phyloP scores from a whole-genome alignment of 2,329 filamentous ascomycete species.

The Colletotrichum eleusines region DNA sequence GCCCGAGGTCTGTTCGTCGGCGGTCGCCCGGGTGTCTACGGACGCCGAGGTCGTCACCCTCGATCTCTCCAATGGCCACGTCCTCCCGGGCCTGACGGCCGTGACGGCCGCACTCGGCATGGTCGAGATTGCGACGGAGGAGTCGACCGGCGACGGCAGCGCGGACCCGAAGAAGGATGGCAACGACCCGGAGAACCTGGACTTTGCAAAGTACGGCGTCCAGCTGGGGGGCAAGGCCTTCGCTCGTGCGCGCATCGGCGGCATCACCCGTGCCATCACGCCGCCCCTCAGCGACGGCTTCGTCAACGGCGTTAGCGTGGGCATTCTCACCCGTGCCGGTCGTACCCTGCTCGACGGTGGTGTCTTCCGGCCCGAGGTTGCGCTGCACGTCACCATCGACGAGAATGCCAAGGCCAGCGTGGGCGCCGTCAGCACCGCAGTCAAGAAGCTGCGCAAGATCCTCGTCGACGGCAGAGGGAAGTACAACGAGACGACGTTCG shows the following conservation, averaged over 20 bases:
- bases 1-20: conserved; percentile 30
- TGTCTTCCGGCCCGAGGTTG: conserved; percentile 57
- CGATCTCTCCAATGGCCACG: conserved; percentile 58
- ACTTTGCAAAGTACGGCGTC: conserved; percentile 56
- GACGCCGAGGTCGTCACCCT: conserved; percentile 47
- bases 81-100: conserved; percentile 63
- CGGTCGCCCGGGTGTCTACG: conserved; percentile 47
- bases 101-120: conserved; percentile 62
- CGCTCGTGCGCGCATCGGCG: conserved; percentile 56
- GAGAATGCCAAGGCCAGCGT: conserved; percentile 49
- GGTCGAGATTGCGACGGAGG: conserved; percentile 60
- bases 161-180: conserved; percentile 47
- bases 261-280: conserved; percentile 58
- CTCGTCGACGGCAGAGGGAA: conserved; percentile 51
- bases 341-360: conserved; percentile 55
- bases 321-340: conserved; percentile 53
- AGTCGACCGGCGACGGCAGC: conserved; percentile 60
- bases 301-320: conserved; percentile 56
- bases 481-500: conserved; percentile 52
- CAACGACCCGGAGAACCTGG: conserved; percentile 48
- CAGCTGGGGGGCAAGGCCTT: conserved; percentile 57
- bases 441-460: conserved; percentile 53
- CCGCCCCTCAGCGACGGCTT: conserved; percentile 51
- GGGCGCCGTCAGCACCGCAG: conserved; percentile 44
- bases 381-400: conserved; percentile 56